Percentiles rank a stretch among this genome's conserved stretches.
phyloP scores from a whole-genome alignment of 768 basidiomycete species.

The Trametes maxima region DNA sequence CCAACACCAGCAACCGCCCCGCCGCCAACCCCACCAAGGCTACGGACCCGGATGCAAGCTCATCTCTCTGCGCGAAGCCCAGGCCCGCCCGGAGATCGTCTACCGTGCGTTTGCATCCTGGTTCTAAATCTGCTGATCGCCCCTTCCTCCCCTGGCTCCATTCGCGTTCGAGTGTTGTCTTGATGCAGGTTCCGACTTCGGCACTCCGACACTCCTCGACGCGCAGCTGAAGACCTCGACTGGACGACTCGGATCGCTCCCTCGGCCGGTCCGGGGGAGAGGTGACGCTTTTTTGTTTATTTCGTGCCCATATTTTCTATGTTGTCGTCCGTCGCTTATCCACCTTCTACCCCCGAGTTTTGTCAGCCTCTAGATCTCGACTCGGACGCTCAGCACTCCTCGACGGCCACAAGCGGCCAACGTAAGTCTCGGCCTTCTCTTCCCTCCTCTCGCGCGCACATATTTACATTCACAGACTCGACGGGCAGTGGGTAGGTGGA shows the following conservation, averaged over 20 bases:
- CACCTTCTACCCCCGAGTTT: too few species aligned
- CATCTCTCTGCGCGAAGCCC: constrained; percentile 9
- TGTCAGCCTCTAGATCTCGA: too few species aligned
- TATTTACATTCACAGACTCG: background rate
- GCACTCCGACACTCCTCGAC: background rate
- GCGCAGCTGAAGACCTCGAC: constrained; percentile 15
- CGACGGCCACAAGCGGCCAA: too few species aligned
- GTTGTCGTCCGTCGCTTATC: background rate
- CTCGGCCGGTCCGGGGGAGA: constrained; percentile 7
- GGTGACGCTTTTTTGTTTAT: constrained; percentile 5
- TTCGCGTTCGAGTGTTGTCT: background rate
- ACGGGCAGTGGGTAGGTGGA: background rate
- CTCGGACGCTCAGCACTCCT: too few species aligned
- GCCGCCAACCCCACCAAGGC: background rate
- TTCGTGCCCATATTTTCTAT: background rate
- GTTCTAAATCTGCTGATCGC: background rate
- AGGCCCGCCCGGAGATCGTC: constrained; percentile 8
- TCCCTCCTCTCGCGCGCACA: background rate
- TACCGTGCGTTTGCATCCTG: constrained; percentile 8
- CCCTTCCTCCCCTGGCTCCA: background rate
- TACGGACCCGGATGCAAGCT: constrained; percentile 10
- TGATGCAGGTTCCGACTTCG: background rate
- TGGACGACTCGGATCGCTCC: background rate
- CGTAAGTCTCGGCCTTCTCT: too few species aligned
- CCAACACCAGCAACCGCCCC: background rate